These are phyloP conservation scores for Mycena floridula DNA, from an alignment of 768 basidiomycete genomes.

Conservation along the genomic window DNA sequence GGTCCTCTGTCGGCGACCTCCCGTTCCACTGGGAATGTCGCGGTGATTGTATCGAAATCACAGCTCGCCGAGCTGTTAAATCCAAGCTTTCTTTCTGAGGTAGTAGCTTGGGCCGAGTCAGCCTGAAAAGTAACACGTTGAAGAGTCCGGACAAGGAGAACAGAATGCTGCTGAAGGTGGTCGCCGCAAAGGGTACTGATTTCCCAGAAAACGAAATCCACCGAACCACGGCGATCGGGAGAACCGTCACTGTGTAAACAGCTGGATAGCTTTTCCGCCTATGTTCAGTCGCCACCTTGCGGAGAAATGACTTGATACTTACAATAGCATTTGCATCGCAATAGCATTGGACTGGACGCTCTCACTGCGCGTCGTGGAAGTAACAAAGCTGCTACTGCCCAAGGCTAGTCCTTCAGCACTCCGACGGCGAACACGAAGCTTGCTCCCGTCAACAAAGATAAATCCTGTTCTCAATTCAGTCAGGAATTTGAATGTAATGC, in stretches of 20 bases:
- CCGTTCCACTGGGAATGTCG: no score
- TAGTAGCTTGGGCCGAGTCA: constrained; percentile 34
- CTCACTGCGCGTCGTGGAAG: not conserved
- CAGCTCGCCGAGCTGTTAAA: no score
- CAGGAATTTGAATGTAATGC: not conserved
- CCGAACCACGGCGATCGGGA: constrained; percentile 34
- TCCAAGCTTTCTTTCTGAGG: no score
- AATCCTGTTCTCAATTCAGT: constrained; percentile 8
- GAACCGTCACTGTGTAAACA: constrained; percentile 30
- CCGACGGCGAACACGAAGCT: constrained; percentile 16
- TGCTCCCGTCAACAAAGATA: constrained; percentile 21
- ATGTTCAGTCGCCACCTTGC: not conserved
- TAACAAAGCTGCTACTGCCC: not conserved
- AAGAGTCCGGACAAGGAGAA: constrained; percentile 35
- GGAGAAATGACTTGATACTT: constrained; percentile 10
- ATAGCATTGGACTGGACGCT: constrained; percentile 8
- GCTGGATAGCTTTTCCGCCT: constrained; percentile 27
- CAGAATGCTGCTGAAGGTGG: constrained; percentile 29
- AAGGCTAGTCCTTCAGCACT: not conserved
- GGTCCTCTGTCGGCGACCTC: no score
- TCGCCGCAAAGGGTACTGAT: constrained; percentile 28
- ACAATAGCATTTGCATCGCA: constrained; percentile 35
- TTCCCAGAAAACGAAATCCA: constrained; percentile 22
- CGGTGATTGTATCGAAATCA: no score
- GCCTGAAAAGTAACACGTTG: constrained; percentile 30